Conservation (phyloP, 495 filamentous ascomycete genomes). For the Parmelia sp. region DNA sequence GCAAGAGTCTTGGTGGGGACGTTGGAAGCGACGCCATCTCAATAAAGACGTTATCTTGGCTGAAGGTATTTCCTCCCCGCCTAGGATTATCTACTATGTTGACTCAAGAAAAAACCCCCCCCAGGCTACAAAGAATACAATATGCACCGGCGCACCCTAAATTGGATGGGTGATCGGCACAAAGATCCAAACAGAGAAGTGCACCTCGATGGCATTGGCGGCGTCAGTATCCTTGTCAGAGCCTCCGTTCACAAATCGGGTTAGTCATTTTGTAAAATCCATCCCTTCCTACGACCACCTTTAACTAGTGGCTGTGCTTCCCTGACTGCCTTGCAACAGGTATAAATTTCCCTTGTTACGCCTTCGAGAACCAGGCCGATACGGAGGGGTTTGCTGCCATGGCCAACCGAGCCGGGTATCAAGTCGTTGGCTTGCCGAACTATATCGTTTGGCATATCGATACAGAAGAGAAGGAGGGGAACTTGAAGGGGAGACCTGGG, state of each 20-base stretch:
- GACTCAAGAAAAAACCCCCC: slow-evolving; percentile 4
- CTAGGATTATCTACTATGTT: slow-evolving; percentile 3
- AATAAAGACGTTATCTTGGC: slow-evolving; percentile 24
- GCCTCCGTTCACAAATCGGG: slow-evolving; percentile 77
- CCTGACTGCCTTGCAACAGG: slow-evolving; percentile 40
- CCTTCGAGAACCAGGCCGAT: slow-evolving; percentile 84
- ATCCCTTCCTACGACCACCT: no score
- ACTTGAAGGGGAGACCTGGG: slow-evolving; percentile 35
- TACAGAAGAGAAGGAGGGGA: slow-evolving; percentile 75
- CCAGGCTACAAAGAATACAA: slow-evolving; percentile 71
- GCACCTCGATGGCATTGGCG: slow-evolving; percentile 73
- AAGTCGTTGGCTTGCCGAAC: slow-evolving; percentile 71
- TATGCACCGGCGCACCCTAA: slow-evolving; percentile 68
- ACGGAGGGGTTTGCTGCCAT: slow-evolving; percentile 85
- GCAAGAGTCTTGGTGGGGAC: slow-evolving; percentile 27
- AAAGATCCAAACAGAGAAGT: slow-evolving; percentile 66
- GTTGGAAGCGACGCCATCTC: slow-evolving; percentile 13
- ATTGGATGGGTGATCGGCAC: slow-evolving; percentile 66
- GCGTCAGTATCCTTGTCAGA: slow-evolving; percentile 78
- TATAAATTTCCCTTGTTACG: slow-evolving; percentile 79
- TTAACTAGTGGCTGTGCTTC: not conserved
- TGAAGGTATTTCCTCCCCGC: slow-evolving; percentile 17
- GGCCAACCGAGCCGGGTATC: slow-evolving; percentile 77
- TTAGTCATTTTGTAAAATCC: slow-evolving; percentile 31
- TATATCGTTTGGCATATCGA: slow-evolving; percentile 87